Evolutionary conservation across 805 yeast genomes (phyloP), one percentile per base, ranked within the genome.

Genomic region (Cyberlindnera mrakii): DNA sequence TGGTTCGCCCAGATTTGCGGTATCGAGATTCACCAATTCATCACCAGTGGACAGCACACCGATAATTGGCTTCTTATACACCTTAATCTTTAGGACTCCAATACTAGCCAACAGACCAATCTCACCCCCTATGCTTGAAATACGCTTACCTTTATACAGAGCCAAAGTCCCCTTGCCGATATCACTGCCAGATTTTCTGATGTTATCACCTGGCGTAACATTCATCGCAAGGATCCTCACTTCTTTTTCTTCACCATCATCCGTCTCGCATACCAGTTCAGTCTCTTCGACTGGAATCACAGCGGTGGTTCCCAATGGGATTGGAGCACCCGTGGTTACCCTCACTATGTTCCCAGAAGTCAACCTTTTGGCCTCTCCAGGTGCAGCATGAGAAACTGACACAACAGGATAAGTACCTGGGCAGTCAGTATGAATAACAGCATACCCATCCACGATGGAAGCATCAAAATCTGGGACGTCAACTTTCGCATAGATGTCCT

Each of bases 231-330:
- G 47, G 5, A 75, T 69, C 37, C 46, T 51, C 5, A 75, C 67
- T 29, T 49, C 56, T 15, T 60, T 48, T 50, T 75, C 80, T 47
- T 74, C 79, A 2, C 38, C 34, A 1, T 67, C 73, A 43, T 70
- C 70, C 3, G 64, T 62, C 7, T 57, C 52, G 9, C 59, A 53
- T 2, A 59, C 60, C 13, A 74, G 49, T 15, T 51, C 52, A 0
- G 81, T 75, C 47, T 74, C 77, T 51, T 75, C 81, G 3, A 75
- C 80, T 57, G 75, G 74, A 6, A 75, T 68, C 14, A 75, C 77
- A 1, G 79, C 77, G 30, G 70, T 69, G 0, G 78, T 70, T 3
- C 78, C 79, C n/a, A 58, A 57, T 0, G 80, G 80, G 1, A 75
- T 62, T 4, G 79, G 79, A 0, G 81, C 80, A 6, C 81, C 81